Percentiles rank a stretch among this genome's conserved stretches.
phyloP scores from a whole-genome alignment of 2,329 filamentous ascomycete genomes.

The Trichoderma harzianum region DNA sequence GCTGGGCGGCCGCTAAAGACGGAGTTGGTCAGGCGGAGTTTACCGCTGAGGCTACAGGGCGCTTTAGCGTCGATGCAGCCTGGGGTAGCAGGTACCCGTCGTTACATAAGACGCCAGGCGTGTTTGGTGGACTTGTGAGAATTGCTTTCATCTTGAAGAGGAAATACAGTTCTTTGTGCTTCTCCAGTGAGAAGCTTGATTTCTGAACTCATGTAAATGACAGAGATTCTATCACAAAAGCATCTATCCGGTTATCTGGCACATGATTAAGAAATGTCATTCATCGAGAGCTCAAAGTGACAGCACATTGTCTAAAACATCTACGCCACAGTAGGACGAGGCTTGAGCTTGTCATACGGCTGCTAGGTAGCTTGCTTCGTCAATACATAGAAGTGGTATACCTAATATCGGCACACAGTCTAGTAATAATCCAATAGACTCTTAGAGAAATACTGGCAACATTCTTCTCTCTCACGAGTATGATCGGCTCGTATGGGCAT shows the following conservation, averaged over 20 bases:
- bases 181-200: too few species aligned
- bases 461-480: not conserved
- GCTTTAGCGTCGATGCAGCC: constrained; percentile 1
- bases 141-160: not conserved
- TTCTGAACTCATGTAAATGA: too few species aligned
- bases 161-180: not conserved
- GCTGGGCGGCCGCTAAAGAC: not conserved
- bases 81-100: not conserved
- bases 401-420: not conserved
- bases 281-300: not conserved
- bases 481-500: not conserved
- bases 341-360: not conserved
- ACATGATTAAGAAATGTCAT: not conserved
- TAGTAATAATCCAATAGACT: not conserved
- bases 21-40: not conserved
- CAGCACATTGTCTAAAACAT: constrained; percentile 13
- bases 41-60: constrained; percentile 2
- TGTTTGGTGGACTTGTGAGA: not conserved
- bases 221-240: not conserved
- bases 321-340: constrained; percentile 4
- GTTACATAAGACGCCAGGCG: not conserved
- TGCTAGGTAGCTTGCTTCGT: not conserved
- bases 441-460: not conserved
- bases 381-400: not conserved
- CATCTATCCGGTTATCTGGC: not conserved